These are phyloP conservation scores for Martensiomyces pterosporus DNA, from an alignment of 192 early-diverging fungal genomes.

Conservation along the genomic window DNA sequence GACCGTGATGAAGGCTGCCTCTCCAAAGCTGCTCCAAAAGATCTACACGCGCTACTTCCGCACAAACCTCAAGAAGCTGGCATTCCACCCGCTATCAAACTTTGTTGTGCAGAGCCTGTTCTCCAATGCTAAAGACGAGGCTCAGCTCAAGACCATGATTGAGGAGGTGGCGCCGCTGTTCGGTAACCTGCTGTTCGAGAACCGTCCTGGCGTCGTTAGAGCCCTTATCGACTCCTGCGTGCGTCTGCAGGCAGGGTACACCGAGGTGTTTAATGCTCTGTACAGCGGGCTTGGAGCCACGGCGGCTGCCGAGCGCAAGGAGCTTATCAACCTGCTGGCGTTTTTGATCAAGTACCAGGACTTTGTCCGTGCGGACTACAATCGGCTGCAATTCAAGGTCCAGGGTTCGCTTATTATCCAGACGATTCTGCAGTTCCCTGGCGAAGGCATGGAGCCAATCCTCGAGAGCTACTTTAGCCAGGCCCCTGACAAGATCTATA, in stretches of 20 bases:
- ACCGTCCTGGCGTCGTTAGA: conserved; percentile 69
- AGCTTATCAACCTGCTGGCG: conserved; percentile 59
- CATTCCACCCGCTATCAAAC: conserved; percentile 68
- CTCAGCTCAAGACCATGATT: conserved; percentile 63
- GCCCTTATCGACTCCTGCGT: conserved; percentile 63
- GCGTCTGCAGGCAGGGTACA: conserved; percentile 54
- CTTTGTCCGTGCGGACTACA: conserved; percentile 37
- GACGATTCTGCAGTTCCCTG: conserved; percentile 56
- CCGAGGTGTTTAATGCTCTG: conserved; percentile 56
- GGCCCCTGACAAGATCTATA: conserved; percentile 3
- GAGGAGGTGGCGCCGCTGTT: conserved; percentile 56
- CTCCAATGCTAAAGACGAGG: conserved; percentile 53
- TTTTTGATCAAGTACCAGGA: conserved; percentile 58
- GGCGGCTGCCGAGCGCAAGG: conserved; percentile 49
- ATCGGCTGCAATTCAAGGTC: conserved; percentile 52
- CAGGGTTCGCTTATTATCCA: conserved; percentile 71
- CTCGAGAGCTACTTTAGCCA: conserved; percentile 33
- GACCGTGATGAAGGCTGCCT: conserved; percentile 58
- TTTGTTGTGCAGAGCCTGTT: conserved; percentile 82
- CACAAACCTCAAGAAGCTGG: conserved; percentile 56
- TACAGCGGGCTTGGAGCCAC: conserved; percentile 54
- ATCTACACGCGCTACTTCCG: conserved; percentile 67
- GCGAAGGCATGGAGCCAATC: conserved; percentile 57
- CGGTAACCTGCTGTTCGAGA: conserved; percentile 59
- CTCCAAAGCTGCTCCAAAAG: conserved; percentile 54